Evolutionary conservation across 768 basidiomycete genomes (phyloP).

Genomic region (Rhizopogon vinicolor): DNA sequence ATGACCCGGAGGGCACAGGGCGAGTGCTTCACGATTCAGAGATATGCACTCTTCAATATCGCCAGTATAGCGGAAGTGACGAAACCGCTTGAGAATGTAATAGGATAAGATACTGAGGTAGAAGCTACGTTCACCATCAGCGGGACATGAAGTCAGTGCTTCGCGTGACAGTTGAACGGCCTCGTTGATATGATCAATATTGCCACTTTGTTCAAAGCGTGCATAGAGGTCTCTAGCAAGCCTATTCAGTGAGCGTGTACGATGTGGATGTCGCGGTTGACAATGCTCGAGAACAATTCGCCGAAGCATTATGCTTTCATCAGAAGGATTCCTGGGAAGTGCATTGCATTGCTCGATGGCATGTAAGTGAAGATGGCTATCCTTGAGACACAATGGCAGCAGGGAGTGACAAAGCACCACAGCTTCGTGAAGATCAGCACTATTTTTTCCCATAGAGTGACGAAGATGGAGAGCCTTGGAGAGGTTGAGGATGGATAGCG

Average conservation of each 20-base stretch:
- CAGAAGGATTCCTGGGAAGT: not conserved
- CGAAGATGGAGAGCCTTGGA: not conserved
- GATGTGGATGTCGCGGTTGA: not conserved
- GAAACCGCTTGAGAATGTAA: not conserved
- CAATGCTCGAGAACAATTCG: not conserved
- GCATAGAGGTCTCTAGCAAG: not conserved
- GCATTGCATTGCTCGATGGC: not conserved
- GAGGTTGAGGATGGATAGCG: not conserved
- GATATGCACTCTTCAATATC: not conserved
- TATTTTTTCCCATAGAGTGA: too few species aligned
- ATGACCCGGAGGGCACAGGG: slow-evolving; percentile 30
- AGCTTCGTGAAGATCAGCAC: not conserved
- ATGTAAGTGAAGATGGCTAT: not conserved
- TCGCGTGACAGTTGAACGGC: not conserved
- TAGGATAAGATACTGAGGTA: not conserved
- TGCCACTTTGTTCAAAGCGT: not conserved
- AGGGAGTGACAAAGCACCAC: not conserved
- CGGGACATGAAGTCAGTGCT: slow-evolving; percentile 15
- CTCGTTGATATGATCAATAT: not conserved
- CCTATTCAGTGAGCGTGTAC: not conserved
- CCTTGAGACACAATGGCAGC: not conserved
- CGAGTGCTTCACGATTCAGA: slow-evolving; percentile 22
- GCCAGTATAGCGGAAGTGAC: not conserved
- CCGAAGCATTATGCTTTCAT: not conserved
- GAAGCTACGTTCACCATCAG: not conserved